phyloP scores from a whole-genome alignment of 2,329 filamentous ascomycete genomes.

The Chlorencoelia australis region DNA sequence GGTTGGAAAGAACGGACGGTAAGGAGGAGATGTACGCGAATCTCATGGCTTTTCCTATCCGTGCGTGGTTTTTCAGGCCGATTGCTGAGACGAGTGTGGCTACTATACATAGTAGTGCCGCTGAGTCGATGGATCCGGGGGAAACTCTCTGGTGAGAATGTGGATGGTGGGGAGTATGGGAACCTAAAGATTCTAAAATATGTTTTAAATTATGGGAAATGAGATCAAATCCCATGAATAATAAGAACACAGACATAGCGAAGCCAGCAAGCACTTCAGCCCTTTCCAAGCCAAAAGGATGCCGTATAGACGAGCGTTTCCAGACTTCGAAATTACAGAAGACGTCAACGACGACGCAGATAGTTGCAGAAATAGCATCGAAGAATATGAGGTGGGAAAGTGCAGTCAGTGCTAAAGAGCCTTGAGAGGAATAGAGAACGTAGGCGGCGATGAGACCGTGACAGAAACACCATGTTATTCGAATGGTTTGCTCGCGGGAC shows the following conservation, averaged over 20 bases:
- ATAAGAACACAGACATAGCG: conserved; percentile 86
- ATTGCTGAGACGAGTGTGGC: conserved; percentile 82
- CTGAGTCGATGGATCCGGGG: conserved; percentile 69
- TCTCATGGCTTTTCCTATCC: conserved; percentile 85
- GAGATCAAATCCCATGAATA: conserved; percentile 96
- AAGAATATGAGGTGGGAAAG: conserved; percentile 91
- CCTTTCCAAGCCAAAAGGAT: conserved; percentile 87
- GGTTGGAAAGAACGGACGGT: conserved; percentile 83
- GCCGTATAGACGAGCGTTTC: conserved; percentile 82
- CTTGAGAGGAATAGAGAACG: conserved; percentile 76
- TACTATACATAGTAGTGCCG: conserved; percentile 69
- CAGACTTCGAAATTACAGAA: conserved; percentile 96
- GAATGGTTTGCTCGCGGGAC: conserved; percentile 73
- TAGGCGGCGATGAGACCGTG: conserved; percentile 76
- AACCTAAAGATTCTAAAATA: conserved; percentile 63
- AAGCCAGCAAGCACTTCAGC: conserved; percentile 92
- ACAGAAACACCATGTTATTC: conserved; percentile 82
- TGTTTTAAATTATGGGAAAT: conserved; percentile 92
- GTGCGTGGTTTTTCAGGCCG: conserved; percentile 77
- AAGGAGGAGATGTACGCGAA: conserved; percentile 74
- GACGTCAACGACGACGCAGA: conserved; percentile 88
- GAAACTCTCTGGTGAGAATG: conserved; percentile 58
- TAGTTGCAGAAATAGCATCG: conserved; percentile 81
- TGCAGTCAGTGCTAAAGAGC: conserved; percentile 82
- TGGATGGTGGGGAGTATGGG: conserved; percentile 63